Base-by-base conservation (phyloP, 495 filamentous ascomycete genomes). In the Hypoxylon crocopeplum region DNA sequence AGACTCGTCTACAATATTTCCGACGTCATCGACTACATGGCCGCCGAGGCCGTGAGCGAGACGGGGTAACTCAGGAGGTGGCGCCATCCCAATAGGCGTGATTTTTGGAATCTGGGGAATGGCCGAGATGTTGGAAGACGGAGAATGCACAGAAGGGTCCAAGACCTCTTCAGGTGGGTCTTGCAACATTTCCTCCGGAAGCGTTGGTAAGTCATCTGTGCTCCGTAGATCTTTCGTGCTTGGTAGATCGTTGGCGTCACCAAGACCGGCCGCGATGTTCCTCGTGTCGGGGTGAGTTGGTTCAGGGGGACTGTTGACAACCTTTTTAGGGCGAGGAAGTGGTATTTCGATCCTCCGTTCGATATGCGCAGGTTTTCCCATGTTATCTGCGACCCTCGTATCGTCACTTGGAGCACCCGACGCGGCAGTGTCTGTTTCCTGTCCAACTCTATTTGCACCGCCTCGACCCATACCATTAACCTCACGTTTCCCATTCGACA, bases 1-100 rank as follows among this genome's bases (percentile, higher is more conserved):
- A 0, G 75, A 72, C 24, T 59, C 61, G 33, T 98, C 72, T 88
- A 97, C 77, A 82, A 97, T 80, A 85, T 90, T 74, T 75, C 90
- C 59, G 79, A 87, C 66, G 79, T 86, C 59, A 79, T 93, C 58
- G 80, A 90, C 72, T 82, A 88, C 72, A 87, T 89, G 59, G 81
- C 87, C 71, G 82, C 86, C 54, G 80, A 94, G 72, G 81, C 85
- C 62, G 72, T 82, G 33, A 69, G 80, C 59, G 80, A 87, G 55
- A 21, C 27, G 44, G 1, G 8, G 47, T 24, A 68, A 45, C 32
- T 70, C 55, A 20, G 37, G 47, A 44, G 68, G 64, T 5, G 65
- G 44, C n/a, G 34, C 40, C 13, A 61, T 61, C 15, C 51, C 61
- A 29, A 70, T 62, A 3, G 66, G 61, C 13, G 41, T 33, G 17